Conservation (phyloP, 169 alveolate genomes). For the Eimeria maxima region DNA sequence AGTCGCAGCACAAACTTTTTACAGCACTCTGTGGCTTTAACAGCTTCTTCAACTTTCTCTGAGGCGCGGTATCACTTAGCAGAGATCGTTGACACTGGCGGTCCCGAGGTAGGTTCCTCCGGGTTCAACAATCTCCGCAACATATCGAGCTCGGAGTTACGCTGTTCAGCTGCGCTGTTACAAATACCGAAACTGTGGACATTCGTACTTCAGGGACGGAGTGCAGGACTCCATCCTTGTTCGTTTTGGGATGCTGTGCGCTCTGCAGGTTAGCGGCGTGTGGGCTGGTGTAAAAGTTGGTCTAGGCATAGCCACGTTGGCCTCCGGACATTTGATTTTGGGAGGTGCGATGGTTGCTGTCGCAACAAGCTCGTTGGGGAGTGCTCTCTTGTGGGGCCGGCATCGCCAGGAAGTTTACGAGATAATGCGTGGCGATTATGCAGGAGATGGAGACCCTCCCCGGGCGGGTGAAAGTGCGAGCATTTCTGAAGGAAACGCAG, state of each 20-base stretch:
- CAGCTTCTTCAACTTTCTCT: constrained; percentile 21
- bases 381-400: constrained; percentile 77
- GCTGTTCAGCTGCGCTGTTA: not conserved
- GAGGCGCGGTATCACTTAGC: constrained; percentile 75
- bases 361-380: constrained; percentile 79
- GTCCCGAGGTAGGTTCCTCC: constrained; percentile 45
- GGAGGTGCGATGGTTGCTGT: constrained; percentile 79
- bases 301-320: constrained; percentile 74
- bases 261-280: constrained; percentile 73
- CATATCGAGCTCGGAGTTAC: not conserved
- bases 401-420: constrained; percentile 73
- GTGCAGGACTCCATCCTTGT: not conserved
- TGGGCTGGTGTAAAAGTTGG: constrained; percentile 83
- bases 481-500: not conserved
- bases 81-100: constrained; percentile 69
- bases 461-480: not conserved
- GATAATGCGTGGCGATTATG: constrained; percentile 60
- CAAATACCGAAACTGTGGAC: not conserved
- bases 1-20: constrained; percentile 54
- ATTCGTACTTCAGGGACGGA: not conserved
- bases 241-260: not conserved
- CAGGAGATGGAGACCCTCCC: constrained; percentile 17
- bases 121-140: not conserved
- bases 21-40: constrained; percentile 67
- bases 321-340: constrained; percentile 74